Base-by-base conservation (phyloP, 441 rosid species). In the Omphalea diandra region DNA sequence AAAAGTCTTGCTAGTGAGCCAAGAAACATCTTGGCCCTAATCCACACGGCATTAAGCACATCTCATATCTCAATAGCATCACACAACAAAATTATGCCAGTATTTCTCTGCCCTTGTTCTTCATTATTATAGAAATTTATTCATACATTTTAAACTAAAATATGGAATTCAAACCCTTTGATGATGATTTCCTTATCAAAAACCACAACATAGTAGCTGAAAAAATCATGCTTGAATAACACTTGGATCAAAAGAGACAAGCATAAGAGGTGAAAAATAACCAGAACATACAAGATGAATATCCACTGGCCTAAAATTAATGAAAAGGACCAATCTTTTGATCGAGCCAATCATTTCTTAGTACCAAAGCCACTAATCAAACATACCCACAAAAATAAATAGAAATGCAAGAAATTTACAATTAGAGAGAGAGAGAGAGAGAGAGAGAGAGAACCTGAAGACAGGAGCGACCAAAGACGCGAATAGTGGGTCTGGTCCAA, bases 401-500 rank as follows among this genome's bases (percentile, higher is more conserved):
- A 61, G 0, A 36, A 17, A 47, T 44, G 68, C 4, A n/a, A 12
- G 29, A 29, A n/a, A 27, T 12, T 14, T 1, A 10, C n/a, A 11
- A 65, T 27, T 15, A 0, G 24, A n/a, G 1, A 18, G 22, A 29
- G 35, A 47, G n/a, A 46, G 38, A 26, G 44, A 38, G 20, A 38
- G 3, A n/a, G 8, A 38, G 41, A 46, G 17, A 20, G 8, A 18
- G 60, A 56, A 93, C 97, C 94, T 90, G 97, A 14, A 86, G 77
- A 65, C 90, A 87, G 68, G 88, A 80, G 29, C 95, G 87, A 59
- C 94, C 94, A 14, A 87, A 91, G 76, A 94, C 90, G 7, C 87
- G 90, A 69, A 94, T 67, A 69, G 90, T 82, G 54, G 98, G 98
- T 52, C 97, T 77, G 38, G 85, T 85, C 98, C 98, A 93, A 63